Conservation (phyloP, 441 rosid genomes). For the Croton laevigatus region DNA sequence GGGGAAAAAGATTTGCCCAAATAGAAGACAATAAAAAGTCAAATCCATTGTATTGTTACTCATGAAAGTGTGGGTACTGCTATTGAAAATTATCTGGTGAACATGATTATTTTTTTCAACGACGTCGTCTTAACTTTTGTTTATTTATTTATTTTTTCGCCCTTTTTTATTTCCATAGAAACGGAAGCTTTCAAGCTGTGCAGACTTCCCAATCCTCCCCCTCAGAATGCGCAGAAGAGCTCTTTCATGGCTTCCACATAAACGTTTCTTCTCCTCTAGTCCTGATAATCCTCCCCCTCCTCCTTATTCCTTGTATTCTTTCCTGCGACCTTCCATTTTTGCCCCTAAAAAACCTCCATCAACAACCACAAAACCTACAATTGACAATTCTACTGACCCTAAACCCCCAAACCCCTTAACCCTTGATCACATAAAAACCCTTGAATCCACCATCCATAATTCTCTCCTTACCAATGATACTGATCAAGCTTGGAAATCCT, state of each 20-base stretch:
- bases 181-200: too few relatives aligned
- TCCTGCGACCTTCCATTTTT: constrained; percentile 72
- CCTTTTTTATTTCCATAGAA: too few relatives aligned
- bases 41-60: too few relatives aligned
- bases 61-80: too few relatives aligned
- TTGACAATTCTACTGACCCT: constrained; percentile 27
- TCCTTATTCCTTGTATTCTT: constrained; percentile 67
- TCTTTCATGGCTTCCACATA: constrained; percentile 24
- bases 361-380: constrained; percentile 9
- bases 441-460: constrained; percentile 58
- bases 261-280: constrained; percentile 38
- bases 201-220: not conserved
- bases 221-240: constrained; percentile 55
- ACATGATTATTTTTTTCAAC: too few relatives aligned
- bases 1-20: too few relatives aligned
- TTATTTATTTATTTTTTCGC: too few relatives aligned
- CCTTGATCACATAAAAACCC: constrained; percentile 38
- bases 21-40: too few relatives aligned
- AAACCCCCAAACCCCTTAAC: constrained; percentile 35
- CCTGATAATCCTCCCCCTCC: constrained; percentile 38
- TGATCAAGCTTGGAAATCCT: constrained; percentile 84
- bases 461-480: constrained; percentile 53
- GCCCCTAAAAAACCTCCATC: constrained; percentile 33
- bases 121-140: too few relatives aligned
- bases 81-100: too few relatives aligned